Evolutionary conservation across 2,329 filamentous ascomycete species (phyloP).

Genomic region (Ophiostoma tasmaniense): DNA sequence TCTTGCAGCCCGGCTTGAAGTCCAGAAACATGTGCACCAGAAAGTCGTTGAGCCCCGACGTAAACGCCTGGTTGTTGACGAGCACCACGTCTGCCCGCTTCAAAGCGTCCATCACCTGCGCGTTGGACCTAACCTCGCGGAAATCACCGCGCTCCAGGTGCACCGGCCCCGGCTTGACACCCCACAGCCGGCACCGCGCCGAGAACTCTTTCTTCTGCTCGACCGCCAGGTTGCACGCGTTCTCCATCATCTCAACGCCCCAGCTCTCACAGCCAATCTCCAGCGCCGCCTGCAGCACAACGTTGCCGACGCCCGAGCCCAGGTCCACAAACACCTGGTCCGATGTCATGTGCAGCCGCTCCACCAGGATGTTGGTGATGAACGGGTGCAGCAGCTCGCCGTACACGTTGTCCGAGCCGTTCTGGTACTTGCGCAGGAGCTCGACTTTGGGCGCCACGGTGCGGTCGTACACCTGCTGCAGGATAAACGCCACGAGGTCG

Average conservation of each 20-base stretch:
- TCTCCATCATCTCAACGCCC: conserved; percentile 94
- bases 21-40: conserved; percentile 87
- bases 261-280: conserved; percentile 91
- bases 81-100: conserved; percentile 88
- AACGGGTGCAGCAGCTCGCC: conserved; percentile 85
- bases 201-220: conserved; percentile 75
- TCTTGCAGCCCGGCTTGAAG: conserved; percentile 78
- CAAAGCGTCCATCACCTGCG: conserved; percentile 61
- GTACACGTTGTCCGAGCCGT: conserved; percentile 88
- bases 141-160: conserved; percentile 79
- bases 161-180: conserved; percentile 70
- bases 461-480: conserved; percentile 81
- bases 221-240: conserved; percentile 73
- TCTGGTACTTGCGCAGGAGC: conserved; percentile 73
- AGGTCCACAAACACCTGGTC: conserved; percentile 87
- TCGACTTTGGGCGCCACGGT: conserved; percentile 87
- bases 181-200: conserved; percentile 83
- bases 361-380: conserved; percentile 69
- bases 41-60: conserved; percentile 72
- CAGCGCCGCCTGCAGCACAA: conserved; percentile 85
- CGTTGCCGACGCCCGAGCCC: conserved; percentile 92
- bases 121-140: conserved; percentile 46
- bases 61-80: conserved; percentile 97
- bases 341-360: conserved; percentile 68
- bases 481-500: conserved; percentile 68